phyloP scores from a whole-genome alignment of 2,329 filamentous ascomycete genomes.

The Claviceps pazoutovae region DNA sequence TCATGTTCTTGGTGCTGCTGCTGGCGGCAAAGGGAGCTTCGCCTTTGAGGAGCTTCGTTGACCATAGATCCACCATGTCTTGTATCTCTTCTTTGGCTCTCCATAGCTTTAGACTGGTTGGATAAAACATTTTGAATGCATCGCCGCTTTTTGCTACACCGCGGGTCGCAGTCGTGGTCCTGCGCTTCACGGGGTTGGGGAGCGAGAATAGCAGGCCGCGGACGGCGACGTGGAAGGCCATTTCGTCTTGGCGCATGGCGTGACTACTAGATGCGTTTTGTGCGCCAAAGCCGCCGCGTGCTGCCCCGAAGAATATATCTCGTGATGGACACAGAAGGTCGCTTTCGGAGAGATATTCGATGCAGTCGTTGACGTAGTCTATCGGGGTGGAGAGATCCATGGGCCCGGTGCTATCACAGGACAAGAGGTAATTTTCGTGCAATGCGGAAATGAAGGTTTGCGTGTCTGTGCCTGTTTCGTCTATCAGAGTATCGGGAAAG shows the following conservation, averaged over 20 bases:
- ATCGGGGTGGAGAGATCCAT: conserved; percentile 46
- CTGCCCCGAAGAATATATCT: conserved; percentile 51
- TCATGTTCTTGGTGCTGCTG: conserved; percentile 20
- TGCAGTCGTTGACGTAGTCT: conserved; percentile 71
- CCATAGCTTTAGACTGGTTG: conserved; percentile 73
- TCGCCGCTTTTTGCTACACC: conserved; percentile 34
- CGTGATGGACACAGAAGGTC: conserved; percentile 70
- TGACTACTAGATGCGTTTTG: conserved; percentile 49
- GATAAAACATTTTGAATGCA: conserved; percentile 84
- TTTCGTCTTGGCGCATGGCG: conserved; percentile 77
- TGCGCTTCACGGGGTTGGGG: conserved; percentile 72
- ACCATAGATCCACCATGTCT: conserved; percentile 56
- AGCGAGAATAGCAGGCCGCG: conserved; percentile 75
- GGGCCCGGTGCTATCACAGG: conserved; percentile 49
- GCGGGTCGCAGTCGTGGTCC: conserved; percentile 22
- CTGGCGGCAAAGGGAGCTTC: conserved; percentile 23
- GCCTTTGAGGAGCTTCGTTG: conserved; percentile 44
- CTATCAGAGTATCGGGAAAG: conserved; percentile 61
- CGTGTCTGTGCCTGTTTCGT: conserved; percentile 85
- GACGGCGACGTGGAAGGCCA: conserved; percentile 82
- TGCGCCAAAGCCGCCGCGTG: conserved; percentile 33
- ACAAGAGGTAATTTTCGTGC: conserved; percentile 86
- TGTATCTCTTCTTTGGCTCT: conserved; percentile 70
- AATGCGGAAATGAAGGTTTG: conserved; percentile 80
- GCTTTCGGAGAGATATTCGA: conserved; percentile 74